Percentiles rank a stretch among this genome's conserved stretches.
phyloP scores from a whole-genome alignment of 2,329 filamentous ascomycete species.

The Bipolaris cookei region DNA sequence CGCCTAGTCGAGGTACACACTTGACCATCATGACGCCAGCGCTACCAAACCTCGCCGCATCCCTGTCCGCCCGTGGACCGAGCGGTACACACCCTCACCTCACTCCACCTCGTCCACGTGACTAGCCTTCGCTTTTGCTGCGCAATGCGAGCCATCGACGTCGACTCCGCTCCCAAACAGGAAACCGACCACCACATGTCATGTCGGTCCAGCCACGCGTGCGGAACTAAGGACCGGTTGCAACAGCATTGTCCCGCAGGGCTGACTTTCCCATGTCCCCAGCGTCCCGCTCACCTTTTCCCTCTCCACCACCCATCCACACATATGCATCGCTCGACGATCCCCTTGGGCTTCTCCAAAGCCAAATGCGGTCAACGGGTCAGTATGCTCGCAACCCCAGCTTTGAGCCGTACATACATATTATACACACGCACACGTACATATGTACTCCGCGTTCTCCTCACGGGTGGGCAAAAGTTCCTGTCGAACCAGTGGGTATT shows the following conservation, averaged over 20 bases:
- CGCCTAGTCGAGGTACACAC: neutral
- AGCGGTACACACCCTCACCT: neutral
- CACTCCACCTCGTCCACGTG: neutral
- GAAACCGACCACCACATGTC: slow-evolving; percentile 8
- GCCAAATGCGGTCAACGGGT: slow-evolving; percentile 15
- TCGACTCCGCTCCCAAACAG: slow-evolving; percentile 29
- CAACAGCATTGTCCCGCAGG: slow-evolving; percentile 20
- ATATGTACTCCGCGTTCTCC: slow-evolving; percentile 13
- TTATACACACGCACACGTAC: neutral
- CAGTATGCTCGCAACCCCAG: slow-evolving; percentile 2
- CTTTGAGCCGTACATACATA: neutral
- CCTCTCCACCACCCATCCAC: slow-evolving; percentile 8
- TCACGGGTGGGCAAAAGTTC: slow-evolving; percentile 20
- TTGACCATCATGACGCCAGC: slow-evolving; percentile 8
- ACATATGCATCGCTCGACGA: slow-evolving; percentile 14
- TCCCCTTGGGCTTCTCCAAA: slow-evolving; percentile 23
- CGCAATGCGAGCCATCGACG: slow-evolving; percentile 11
- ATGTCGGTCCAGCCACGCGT: slow-evolving; percentile 11
- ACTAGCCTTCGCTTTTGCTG: neutral
- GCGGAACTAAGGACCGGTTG: slow-evolving; percentile 11
- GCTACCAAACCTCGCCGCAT: neutral
- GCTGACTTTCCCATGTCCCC: slow-evolving; percentile 27
- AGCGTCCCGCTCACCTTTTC: slow-evolving; percentile 21
- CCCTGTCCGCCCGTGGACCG: neutral
- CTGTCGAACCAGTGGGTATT: slow-evolving; percentile 31